phyloP scores from a whole-genome alignment of 164 flowering plant genomes.

The Umbellularia californica region DNA sequence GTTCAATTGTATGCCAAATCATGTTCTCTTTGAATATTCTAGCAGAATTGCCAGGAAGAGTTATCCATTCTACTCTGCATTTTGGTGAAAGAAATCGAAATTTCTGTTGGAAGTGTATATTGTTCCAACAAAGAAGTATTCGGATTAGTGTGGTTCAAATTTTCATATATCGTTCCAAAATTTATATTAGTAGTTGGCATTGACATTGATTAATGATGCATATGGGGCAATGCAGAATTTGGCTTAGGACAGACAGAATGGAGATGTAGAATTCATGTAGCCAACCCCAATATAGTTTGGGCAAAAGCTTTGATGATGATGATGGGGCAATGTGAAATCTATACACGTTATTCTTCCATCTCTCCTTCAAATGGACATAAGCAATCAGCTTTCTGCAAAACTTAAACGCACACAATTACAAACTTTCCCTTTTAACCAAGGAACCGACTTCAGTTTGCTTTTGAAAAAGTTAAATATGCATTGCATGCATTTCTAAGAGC shows the following conservation, averaged over 20 bases:
- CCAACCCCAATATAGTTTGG: not conserved
- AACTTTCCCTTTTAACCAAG: too few relatives aligned
- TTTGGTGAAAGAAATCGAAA: not conserved
- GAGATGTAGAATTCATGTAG: not conserved
- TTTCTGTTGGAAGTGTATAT: too few relatives aligned
- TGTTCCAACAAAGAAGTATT: not conserved
- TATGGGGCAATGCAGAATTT: not conserved
- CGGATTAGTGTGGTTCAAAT: not conserved
- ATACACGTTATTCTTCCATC: too few relatives aligned
- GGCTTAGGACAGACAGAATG: not conserved
- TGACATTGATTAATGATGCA: not conserved
- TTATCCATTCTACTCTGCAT: too few relatives aligned
- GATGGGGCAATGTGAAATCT: not conserved
- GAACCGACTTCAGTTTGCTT: too few relatives aligned
- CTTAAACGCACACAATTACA: too few relatives aligned
- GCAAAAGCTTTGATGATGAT: not conserved
- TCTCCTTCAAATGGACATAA: not conserved
- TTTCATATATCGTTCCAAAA: not conserved
- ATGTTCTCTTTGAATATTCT: not conserved
- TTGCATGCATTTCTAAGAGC: too few relatives aligned
- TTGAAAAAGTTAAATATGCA: too few relatives aligned
- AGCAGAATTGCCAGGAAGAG: not conserved
- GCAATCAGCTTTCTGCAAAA: not conserved
- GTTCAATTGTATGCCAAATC: not conserved
- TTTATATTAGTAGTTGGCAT: not conserved